A percentile compares a stretch with the other conserved stretches of the same genome.
These are phyloP conservation scores for Arthroderma sp. DNA, from an alignment of 2,329 filamentous ascomycete species.

Conservation along the genomic window DNA sequence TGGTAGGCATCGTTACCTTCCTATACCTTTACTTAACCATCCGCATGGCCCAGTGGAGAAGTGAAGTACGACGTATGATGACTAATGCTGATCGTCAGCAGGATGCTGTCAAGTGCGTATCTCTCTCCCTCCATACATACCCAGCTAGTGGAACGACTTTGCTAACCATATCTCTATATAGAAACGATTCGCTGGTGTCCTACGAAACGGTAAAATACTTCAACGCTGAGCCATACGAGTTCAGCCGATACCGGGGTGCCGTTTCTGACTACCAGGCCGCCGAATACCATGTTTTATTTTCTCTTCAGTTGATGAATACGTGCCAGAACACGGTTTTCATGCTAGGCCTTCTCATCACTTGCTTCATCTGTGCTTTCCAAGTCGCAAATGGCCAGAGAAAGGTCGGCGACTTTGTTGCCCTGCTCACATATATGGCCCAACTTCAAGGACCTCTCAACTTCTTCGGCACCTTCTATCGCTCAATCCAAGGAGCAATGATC, in stretches of 20 bases:
- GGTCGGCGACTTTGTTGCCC: slow-evolving; percentile 59
- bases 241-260: slow-evolving; percentile 57
- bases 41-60: slow-evolving; percentile 84
- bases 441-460: slow-evolving; percentile 72
- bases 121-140: not conserved
- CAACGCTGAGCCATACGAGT: slow-evolving; percentile 72
- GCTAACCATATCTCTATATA: slow-evolving; percentile 19
- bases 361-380: slow-evolving; percentile 65
- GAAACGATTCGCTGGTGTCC: slow-evolving; percentile 94
- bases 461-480: slow-evolving; percentile 89
- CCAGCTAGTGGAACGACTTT: not conserved
- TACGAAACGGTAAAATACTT: slow-evolving; percentile 94
- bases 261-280: slow-evolving; percentile 60
- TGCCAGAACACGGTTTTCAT: slow-evolving; percentile 72
- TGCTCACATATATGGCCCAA: slow-evolving; percentile 68
- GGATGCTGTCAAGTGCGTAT: slow-evolving; percentile 72
- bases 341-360: slow-evolving; percentile 57
- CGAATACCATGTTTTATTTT: slow-evolving; percentile 64
- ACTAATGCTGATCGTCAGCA: slow-evolving; percentile 90
- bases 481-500: slow-evolving; percentile 93
- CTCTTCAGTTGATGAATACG: slow-evolving; percentile 69
- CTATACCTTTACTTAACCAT: slow-evolving; percentile 96
- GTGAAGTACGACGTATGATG: slow-evolving; percentile 83
- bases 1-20: slow-evolving; percentile 82
- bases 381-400: slow-evolving; percentile 54